Evolutionary conservation across 179 eudicot species (phyloP).

Genomic region (Silene noctiflora): DNA sequence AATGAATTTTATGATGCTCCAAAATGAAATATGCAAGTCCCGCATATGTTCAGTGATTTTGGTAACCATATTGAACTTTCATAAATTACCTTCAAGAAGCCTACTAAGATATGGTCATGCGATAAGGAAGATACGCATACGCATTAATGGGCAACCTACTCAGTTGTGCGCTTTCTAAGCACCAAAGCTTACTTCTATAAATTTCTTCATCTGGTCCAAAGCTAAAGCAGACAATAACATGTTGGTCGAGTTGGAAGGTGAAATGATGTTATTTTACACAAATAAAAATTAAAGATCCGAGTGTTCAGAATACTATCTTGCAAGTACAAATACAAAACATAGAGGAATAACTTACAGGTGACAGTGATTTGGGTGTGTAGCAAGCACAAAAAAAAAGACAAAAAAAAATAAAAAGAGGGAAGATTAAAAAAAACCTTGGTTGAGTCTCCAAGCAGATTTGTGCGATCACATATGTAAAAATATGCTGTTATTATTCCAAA

Average conservation of each 20-base stretch:
- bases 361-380: not conserved
- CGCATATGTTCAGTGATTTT: not conserved
- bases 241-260: not conserved
- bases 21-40: no score
- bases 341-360: conserved; percentile 6
- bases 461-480: conserved; percentile 76
- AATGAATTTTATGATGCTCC: no score
- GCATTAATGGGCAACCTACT: not conserved
- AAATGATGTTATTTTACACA: not conserved
- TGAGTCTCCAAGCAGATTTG: conserved; percentile 55
- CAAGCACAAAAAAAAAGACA: not conserved
- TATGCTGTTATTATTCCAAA: conserved; percentile 57
- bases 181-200: not conserved
- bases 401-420: not conserved
- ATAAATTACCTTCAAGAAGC: not conserved
- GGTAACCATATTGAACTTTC: not conserved
- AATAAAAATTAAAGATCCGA: not conserved
- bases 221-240: not conserved
- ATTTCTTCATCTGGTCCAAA: not conserved
- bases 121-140: not conserved
- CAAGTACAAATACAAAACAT: not conserved
- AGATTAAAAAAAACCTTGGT: conserved; percentile 45
- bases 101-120: not conserved
- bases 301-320: not conserved
- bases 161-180: not conserved